Evolutionary conservation across 257 asterid genomes (phyloP).

Genomic region (Paulownia fortunei): DNA sequence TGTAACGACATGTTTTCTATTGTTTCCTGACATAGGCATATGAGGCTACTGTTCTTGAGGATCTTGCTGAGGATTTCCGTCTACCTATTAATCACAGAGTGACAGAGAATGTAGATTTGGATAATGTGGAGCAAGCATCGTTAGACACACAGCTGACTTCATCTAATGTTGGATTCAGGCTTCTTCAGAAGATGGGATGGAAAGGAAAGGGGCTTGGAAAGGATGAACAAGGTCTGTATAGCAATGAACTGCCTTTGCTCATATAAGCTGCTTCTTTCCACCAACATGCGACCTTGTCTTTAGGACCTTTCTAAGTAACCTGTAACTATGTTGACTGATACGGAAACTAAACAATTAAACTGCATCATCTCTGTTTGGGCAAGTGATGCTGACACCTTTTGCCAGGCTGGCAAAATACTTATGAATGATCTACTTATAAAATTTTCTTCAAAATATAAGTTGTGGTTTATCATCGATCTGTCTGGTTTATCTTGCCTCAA

Average conservation of each 20-base stretch:
- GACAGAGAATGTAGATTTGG: conserved; percentile 88
- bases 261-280: conserved; percentile 3
- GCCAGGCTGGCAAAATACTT: neutral
- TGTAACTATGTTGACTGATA: neutral
- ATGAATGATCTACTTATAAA: neutral
- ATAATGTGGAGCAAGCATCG: conserved; percentile 94
- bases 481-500: conserved; percentile 1
- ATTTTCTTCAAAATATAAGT: neutral
- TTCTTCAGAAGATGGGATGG: conserved; percentile 99
- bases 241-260: conserved; percentile 11
- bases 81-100: conserved; percentile 85
- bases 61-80: conserved; percentile 90
- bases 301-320: neutral
- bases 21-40: conserved; percentile 52
- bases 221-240: conserved; percentile 83
- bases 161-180: conserved; percentile 87
- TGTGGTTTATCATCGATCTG: neutral
- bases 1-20: conserved; percentile 18
- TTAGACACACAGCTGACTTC: conserved; percentile 78
- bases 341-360: neutral
- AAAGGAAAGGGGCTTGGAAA: conserved; percentile 98
- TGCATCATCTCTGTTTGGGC: neutral
- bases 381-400: neutral
- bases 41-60: conserved; percentile 83
- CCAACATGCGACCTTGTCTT: neutral